Evolutionary conservation across 2,329 filamentous ascomycete genomes (phyloP).

Genomic region (Colletotrichum nymphaeae): DNA sequence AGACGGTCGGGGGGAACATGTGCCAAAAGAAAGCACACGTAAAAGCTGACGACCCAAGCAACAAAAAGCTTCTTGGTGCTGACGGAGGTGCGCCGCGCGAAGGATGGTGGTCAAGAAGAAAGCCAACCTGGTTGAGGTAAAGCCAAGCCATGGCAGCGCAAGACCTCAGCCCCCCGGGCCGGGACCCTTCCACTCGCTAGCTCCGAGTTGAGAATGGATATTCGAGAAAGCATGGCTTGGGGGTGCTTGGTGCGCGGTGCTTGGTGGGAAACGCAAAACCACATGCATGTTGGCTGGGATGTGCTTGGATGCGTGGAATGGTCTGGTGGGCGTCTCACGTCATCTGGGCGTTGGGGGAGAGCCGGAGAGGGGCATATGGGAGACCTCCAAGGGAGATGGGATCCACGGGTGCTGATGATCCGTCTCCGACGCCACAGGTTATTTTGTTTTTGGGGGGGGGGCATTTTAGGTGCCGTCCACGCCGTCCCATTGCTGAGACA

Average conservation of each 20-base stretch:
- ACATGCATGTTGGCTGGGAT: constrained; percentile 1
- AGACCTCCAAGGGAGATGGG: background rate
- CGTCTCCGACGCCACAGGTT: background rate
- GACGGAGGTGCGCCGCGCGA: constrained; percentile 18
- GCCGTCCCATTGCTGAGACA: background rate
- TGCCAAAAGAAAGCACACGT: background rate
- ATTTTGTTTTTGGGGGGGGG: background rate
- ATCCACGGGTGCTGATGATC: constrained; percentile 23
- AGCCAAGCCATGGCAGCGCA: background rate
- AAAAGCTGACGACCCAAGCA: background rate
- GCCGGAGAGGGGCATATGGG: background rate
- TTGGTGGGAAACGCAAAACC: background rate
- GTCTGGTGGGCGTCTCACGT: constrained; percentile 23
- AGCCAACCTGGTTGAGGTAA: background rate
- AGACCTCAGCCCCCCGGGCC: constrained; percentile 28
- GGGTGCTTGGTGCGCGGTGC: too few relatives aligned
- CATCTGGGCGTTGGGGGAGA: constrained; percentile 15
- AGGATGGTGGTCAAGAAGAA: background rate
- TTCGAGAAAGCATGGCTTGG: background rate
- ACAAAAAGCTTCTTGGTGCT: background rate
- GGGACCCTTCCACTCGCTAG: constrained; percentile 10
- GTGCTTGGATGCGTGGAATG: background rate
- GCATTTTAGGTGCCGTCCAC: background rate
- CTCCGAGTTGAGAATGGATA: background rate
- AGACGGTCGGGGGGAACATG: background rate